A percentile compares a stretch with the other conserved stretches of the same genome.
These are phyloP conservation scores for Pythium brassicae DNA, from an alignment of 352 stramenopile species.

Conservation along the genomic window DNA sequence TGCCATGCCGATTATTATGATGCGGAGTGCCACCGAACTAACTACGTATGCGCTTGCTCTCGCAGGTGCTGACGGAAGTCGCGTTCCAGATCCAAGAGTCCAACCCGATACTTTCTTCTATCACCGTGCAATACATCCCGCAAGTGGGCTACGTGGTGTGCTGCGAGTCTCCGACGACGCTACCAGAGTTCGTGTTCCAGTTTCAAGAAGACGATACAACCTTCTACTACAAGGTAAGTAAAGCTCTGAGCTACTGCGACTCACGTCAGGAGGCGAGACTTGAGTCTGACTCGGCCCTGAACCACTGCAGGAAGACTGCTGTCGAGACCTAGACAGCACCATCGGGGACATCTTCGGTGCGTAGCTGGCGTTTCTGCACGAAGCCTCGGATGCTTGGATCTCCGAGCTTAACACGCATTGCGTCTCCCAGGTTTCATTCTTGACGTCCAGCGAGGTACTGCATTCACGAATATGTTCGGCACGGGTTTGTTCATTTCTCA, in stretches of 20 bases:
- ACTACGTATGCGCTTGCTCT: not conserved
- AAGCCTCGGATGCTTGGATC: not conserved
- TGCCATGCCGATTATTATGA: too few species aligned
- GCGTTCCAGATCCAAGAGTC: conserved; percentile 77
- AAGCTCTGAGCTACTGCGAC: too few species aligned
- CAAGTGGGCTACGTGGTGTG: conserved; percentile 86
- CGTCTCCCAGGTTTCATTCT: conserved; percentile 59
- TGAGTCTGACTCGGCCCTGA: not conserved
- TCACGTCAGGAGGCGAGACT: too few species aligned
- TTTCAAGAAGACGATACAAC: conserved; percentile 85
- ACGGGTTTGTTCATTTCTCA: not conserved
- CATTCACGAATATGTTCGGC: not conserved
- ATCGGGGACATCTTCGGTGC: conserved; percentile 83
- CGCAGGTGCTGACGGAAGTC: conserved; percentile 79
- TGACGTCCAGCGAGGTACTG: conserved; percentile 69
- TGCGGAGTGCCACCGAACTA: not conserved
- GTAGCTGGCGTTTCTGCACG: not conserved
- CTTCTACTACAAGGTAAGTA: conserved; percentile 82
- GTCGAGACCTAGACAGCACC: conserved; percentile 69
- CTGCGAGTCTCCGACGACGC: conserved; percentile 57
- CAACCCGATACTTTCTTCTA: conserved; percentile 62
- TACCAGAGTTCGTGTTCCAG: conserved; percentile 82
- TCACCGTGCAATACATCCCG: conserved; percentile 84
- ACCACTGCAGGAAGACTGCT: conserved; percentile 54
- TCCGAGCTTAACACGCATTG: conserved; percentile 2